Base-by-base conservation (phyloP, 1,139 yeast species). In the Saccharomyces hybrid region DNA sequence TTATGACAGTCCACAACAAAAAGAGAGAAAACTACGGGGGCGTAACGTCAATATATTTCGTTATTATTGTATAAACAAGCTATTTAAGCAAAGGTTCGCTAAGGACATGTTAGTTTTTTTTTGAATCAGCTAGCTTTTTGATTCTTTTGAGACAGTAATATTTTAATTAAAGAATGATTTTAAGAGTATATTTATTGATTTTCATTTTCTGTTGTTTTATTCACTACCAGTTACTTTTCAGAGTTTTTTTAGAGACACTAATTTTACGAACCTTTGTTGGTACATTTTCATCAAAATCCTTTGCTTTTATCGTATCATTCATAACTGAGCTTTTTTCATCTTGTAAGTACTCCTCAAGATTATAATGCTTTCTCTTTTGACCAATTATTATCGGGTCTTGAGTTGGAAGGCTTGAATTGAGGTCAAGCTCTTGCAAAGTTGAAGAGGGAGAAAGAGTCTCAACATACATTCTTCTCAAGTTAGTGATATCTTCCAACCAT, bases 201-300 rank as follows among this genome's bases (percentile, higher is more conserved):
- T 20, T 20, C 23, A 20, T 20, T 20, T 20, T 20, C 23, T 20
- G 2, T 20, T 20, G 23, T 20, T 20, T 26, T 6, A 25, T 25
- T 5, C 8, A 7, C 11, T 55, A 67, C 70, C 69, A 67, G 8
- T 56, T 53, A 49, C 71, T 67, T 55, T 58, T 63, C 51, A 67
- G 52, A 1, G 70, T 64, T 53, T 66, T 66, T 49, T 67, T 66
- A 1, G 70, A 66, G n/a, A 66, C 65, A 52, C 71, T 67, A 14
- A 67, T 65, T 51, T 66, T 67, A 49, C 68, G 58, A 9, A 63
- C 57, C 49, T 67, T 67, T 28, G 56, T 56, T 4, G 64, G 20
- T 2, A 29, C 14, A 9, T 38, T 29, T 27, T 49, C 28, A 27
- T n/a, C 9, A 38, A 5, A 34, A 0, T 46, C 49, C 20, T 51